These are phyloP conservation scores for Cladosporium phlei DNA, from an alignment of 2,329 filamentous ascomycete genomes.

Conservation along the genomic window DNA sequence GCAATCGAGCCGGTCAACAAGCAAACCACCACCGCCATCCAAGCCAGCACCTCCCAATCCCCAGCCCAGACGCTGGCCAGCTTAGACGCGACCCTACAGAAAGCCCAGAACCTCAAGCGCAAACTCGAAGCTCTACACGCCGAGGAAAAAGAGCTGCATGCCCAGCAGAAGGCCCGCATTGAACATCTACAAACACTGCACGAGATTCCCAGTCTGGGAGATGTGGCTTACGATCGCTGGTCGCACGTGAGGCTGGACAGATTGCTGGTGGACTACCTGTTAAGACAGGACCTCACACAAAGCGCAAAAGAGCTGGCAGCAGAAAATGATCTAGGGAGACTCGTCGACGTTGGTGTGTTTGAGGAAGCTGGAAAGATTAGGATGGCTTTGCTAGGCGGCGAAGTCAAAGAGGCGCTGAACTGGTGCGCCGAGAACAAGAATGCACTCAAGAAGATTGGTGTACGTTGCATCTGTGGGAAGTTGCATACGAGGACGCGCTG, in stretches of 20 bases:
- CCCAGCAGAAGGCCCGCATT: slow-evolving; percentile 70
- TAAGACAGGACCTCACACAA: slow-evolving; percentile 75
- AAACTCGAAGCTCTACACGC: slow-evolving; percentile 74
- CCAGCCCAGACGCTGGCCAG: slow-evolving; percentile 67
- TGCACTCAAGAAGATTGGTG: slow-evolving; percentile 80
- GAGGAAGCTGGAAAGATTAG: slow-evolving; percentile 74
- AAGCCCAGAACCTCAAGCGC: slow-evolving; percentile 80
- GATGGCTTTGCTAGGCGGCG: slow-evolving; percentile 62
- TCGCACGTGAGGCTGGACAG: slow-evolving; percentile 74
- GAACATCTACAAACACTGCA: slow-evolving; percentile 78
- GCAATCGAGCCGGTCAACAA: slow-evolving; percentile 67
- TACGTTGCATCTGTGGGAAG: slow-evolving; percentile 40
- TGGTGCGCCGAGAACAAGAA: slow-evolving; percentile 96
- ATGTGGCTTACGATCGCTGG: slow-evolving; percentile 93
- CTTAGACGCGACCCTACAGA: slow-evolving; percentile 77
- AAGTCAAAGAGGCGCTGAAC: slow-evolving; percentile 70
- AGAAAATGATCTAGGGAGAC: slow-evolving; percentile 69
- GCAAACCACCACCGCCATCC: slow-evolving; percentile 55
- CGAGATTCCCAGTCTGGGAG: slow-evolving; percentile 71
- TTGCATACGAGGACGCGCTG: slow-evolving; percentile 7
- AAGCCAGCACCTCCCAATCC: slow-evolving; percentile 28
- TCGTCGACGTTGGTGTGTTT: slow-evolving; percentile 89
- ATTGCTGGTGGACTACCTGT: slow-evolving; percentile 84
- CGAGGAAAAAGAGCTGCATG: slow-evolving; percentile 73
- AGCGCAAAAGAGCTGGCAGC: slow-evolving; percentile 70